phyloP scores from a whole-genome alignment of 345 rosid genomes.

The Lumnitzera racemosa region DNA sequence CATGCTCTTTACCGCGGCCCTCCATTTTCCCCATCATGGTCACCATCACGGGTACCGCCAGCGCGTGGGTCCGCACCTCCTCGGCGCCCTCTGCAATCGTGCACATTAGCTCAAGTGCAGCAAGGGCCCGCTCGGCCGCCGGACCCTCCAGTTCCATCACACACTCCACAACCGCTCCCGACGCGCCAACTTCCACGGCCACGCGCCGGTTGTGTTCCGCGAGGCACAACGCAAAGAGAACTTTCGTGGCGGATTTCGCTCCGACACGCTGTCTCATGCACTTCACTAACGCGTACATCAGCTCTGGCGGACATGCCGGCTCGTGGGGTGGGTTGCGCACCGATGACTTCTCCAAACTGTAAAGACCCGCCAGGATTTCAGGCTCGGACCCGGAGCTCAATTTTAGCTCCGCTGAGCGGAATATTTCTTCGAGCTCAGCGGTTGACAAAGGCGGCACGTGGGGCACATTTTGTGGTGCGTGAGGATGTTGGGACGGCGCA shows the following conservation, averaged over 20 bases:
- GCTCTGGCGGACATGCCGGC: conserved; percentile 53
- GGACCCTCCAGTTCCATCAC: conserved; percentile 59
- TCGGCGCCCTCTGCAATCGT: conserved; percentile 73
- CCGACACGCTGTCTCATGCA: conserved; percentile 39
- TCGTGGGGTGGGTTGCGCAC: conserved; percentile 75
- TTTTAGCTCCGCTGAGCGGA: conserved; percentile 65
- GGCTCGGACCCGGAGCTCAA: conserved; percentile 34
- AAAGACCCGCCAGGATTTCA: conserved; percentile 64
- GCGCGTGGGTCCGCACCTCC: conserved; percentile 66
- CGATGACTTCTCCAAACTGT: conserved; percentile 56
- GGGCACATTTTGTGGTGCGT: conserved; percentile 30
- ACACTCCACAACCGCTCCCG: conserved; percentile 56
- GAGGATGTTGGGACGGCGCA: conserved; percentile 16
- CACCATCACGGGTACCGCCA: conserved; percentile 92
- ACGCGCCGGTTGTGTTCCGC: conserved; percentile 69
- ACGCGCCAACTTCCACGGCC: conserved; percentile 80
- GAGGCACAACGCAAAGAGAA: conserved; percentile 66
- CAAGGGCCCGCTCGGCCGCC: conserved; percentile 68
- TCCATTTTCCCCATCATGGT: conserved; percentile 74
- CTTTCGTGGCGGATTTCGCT: conserved; percentile 60
- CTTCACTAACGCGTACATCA: conserved; percentile 59
- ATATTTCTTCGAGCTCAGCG: conserved; percentile 46
- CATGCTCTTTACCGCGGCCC: conserved; percentile 81
- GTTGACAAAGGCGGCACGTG: not conserved
- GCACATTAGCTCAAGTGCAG: conserved; percentile 76